Evolutionary conservation across 192 early-diverging fungal genomes (phyloP).

Genomic region (Coemansia erecta): DNA sequence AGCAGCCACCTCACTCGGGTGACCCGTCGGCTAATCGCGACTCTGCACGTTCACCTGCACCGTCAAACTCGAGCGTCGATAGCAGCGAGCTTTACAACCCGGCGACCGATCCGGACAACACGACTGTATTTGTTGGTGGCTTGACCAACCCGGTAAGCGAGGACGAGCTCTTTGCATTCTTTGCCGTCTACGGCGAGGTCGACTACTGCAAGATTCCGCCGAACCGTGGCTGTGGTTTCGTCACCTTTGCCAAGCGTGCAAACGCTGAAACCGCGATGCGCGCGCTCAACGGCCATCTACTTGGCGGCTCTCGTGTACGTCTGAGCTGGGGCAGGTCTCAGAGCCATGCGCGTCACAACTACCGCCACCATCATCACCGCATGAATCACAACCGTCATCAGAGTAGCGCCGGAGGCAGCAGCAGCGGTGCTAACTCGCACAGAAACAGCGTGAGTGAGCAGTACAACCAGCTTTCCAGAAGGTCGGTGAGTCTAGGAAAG

Average conservation of each 20-base stretch:
- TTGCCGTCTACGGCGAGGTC: constrained; percentile 88
- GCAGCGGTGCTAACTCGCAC: constrained; percentile 38
- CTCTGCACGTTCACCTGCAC: constrained; percentile 24
- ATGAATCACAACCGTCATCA: constrained; percentile 31
- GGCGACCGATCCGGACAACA: constrained; percentile 81
- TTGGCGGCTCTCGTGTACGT: constrained; percentile 72
- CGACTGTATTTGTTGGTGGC: constrained; percentile 97
- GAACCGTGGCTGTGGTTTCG: constrained; percentile 95
- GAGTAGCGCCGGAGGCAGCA: constrained; percentile 24
- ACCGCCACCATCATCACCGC: constrained; percentile 37
- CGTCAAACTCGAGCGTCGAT: constrained; percentile 34
- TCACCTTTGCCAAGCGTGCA: constrained; percentile 79
- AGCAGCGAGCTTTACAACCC: constrained; percentile 46
- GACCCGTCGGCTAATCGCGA: constrained; percentile 17
- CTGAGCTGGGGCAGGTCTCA: constrained; percentile 70
- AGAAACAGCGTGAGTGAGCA: constrained; percentile 51
- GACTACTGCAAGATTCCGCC: constrained; percentile 92
- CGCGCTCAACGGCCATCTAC: constrained; percentile 83
- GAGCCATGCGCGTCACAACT: constrained; percentile 49
- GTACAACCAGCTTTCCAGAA: constrained; percentile 21
- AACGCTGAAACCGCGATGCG: constrained; percentile 88
- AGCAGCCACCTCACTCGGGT: constrained; percentile 12
- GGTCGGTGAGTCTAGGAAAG: constrained; percentile 48
- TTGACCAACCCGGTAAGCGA: constrained; percentile 79
- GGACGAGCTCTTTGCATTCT: constrained; percentile 80